These are phyloP conservation scores for Monosporascus sp. DNA, from an alignment of 2,329 filamentous ascomycete genomes.

Conservation along the genomic window DNA sequence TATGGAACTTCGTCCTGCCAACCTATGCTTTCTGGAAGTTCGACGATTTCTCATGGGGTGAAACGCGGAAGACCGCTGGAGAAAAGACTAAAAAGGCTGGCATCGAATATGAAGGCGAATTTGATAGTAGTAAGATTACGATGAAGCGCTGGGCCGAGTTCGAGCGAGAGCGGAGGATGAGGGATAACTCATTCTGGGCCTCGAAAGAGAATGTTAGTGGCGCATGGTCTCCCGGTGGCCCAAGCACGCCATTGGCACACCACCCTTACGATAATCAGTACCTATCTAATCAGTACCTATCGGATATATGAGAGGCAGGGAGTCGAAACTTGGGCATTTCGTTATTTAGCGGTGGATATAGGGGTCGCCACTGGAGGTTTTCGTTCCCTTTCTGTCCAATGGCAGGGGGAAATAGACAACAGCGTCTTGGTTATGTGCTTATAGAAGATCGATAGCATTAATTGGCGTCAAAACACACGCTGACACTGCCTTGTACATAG, in stretches of 20 bases:
- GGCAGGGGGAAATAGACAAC: background rate
- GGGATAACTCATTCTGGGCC: slow-evolving; percentile 44
- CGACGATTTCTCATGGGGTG: slow-evolving; percentile 98
- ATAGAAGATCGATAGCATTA: background rate
- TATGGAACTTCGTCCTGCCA: slow-evolving; percentile 97
- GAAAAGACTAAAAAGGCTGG: slow-evolving; percentile 84
- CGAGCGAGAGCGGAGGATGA: slow-evolving; percentile 59
- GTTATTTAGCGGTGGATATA: background rate
- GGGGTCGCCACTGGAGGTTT: background rate
- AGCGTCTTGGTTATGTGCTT: background rate
- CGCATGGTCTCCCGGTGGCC: slow-evolving; percentile 37
- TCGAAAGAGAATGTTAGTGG: slow-evolving; percentile 46
- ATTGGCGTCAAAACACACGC: background rate
- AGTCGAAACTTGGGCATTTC: background rate
- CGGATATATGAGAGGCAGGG: slow-evolving; percentile 38
- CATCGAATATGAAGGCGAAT: slow-evolving; percentile 87
- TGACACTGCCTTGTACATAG: background rate
- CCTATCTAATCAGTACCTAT: slow-evolving; percentile 49
- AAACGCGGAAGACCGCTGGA: slow-evolving; percentile 90
- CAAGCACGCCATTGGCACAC: slow-evolving; percentile 13
- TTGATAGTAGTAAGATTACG: slow-evolving; percentile 97
- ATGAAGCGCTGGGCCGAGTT: slow-evolving; percentile 99
- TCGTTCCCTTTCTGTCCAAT: background rate
- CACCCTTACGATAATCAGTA: slow-evolving; percentile 51
- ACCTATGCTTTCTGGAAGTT: slow-evolving; percentile 99